Conservation (phyloP, 768 basidiomycete genomes). For the Chlorophyllum brunneum region DNA sequence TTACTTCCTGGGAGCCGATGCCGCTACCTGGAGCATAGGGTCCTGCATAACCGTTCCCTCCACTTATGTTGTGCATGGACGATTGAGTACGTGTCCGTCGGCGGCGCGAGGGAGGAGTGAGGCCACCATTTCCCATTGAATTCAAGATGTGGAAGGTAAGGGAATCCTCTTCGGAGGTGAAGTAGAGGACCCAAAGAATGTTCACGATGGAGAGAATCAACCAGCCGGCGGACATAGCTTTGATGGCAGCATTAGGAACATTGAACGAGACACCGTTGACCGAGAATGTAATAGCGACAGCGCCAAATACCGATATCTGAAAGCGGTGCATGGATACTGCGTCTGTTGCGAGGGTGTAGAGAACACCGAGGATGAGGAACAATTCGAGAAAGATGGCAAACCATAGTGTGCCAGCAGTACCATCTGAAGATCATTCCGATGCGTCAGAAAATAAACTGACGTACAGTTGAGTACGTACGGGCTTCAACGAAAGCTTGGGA, state of each 20-base stretch:
- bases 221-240: constrained; percentile 93
- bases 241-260: constrained; percentile 45
- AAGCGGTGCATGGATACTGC: constrained; percentile 89
- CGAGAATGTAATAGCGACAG: constrained; percentile 85
- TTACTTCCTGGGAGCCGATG: constrained; percentile 60
- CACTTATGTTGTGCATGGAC: constrained; percentile 59
- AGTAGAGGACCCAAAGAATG: constrained; percentile 95
- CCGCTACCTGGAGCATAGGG: constrained; percentile 67
- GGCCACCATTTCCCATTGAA: constrained; percentile 80
- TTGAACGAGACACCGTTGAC: constrained; percentile 52
- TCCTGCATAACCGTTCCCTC: constrained; percentile 58
- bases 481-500: constrained; percentile 64
- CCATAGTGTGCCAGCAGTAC: constrained; percentile 66
- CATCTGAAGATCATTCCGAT: constrained; percentile 25
- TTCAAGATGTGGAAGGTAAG: constrained; percentile 83
- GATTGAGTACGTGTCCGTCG: constrained; percentile 65
- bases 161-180: constrained; percentile 95
- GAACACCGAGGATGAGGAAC: constrained; percentile 65
- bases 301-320: constrained; percentile 86
- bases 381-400: constrained; percentile 81
- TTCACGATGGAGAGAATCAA: constrained; percentile 87
- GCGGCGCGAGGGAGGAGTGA: constrained; percentile 76
- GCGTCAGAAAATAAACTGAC: neutral
- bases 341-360: constrained; percentile 81
- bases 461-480: constrained; percentile 26